Base-by-base conservation (phyloP, 208 protist species). In the Leptomonas pyrrhocoris region DNA sequence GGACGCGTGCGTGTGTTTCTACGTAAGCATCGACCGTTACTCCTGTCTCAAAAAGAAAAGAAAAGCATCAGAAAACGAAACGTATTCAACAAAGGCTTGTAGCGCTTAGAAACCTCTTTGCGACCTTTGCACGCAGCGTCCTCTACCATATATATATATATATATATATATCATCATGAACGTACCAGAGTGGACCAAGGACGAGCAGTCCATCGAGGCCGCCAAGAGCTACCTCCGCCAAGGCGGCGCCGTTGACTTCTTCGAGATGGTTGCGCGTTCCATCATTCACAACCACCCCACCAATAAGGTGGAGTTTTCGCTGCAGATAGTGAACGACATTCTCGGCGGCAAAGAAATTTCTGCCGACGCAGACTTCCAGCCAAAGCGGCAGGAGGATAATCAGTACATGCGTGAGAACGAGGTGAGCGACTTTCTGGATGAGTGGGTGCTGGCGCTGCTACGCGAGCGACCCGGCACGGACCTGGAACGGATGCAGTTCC, bases 141-240 rank as follows among this genome's bases (percentile, higher is more conserved):
- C 23, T 12, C 11, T 46, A 31, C 23, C 28, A 19, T 62, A n/a
- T n/a, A n/a, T n/a, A n/a, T n/a, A n/a, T n/a, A n/a, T n/a, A n/a
- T n/a, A n/a, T n/a, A n/a, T n/a, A n/a, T n/a, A 30, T 19, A 19
- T 25, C 27, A 45, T 25, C 19, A 77, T 84, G 78, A 80, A 56
- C 55, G 60, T 57, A 34, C 92, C 92, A 12, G 86, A 92, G 55
- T 96, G 92, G 92, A 86, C 92, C 40, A 86, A 74, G 72, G 79
- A 84, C 60, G 93, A 95, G 69, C 74, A 87, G 69, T 83, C 89
- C 13, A 91, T 97, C 56, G 88, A 96, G 19, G 83, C 80, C 25
- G 93, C 93, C 15, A 97, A 94, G 75, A 79, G 68, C 58, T 97
- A 96, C 72, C 81, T 97, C 23, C 84, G 93, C 27, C 66, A 92